Conservation (phyloP, 1,139 yeast genomes). For the Pichia kudriavzevii region DNA sequence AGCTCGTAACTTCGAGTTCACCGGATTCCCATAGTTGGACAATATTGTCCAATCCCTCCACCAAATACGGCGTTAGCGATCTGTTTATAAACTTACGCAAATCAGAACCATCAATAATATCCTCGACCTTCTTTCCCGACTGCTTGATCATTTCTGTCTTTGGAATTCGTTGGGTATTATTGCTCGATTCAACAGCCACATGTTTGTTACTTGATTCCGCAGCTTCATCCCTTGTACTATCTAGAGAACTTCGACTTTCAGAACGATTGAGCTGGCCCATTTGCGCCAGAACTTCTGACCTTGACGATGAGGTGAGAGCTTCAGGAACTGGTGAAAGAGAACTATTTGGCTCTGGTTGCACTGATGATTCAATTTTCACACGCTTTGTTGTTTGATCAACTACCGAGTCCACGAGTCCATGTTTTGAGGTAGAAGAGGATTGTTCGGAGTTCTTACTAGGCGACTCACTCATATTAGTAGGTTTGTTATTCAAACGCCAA, state of each 20-base stretch:
- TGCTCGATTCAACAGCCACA: too few relatives aligned
- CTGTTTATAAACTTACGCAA: constrained; percentile 71
- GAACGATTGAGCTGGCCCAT: neutral
- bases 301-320: constrained; percentile 4
- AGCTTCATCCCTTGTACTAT: too few relatives aligned
- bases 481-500: too few relatives aligned
- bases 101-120: constrained; percentile 74
- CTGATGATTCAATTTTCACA: neutral
- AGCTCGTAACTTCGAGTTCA: constrained; percentile 21
- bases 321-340: constrained; percentile 7
- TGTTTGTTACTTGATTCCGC: too few relatives aligned
- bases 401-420: too few relatives aligned
- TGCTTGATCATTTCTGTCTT: constrained; percentile 10
- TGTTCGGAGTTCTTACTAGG: too few relatives aligned
- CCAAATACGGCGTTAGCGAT: constrained; percentile 57
- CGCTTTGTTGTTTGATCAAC: too few relatives aligned
- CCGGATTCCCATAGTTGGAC: constrained; percentile 18
- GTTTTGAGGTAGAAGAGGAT: too few relatives aligned
- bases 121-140: constrained; percentile 24
- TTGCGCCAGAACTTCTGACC: constrained; percentile 6
- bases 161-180: constrained; percentile 9
- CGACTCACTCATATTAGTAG: too few relatives aligned
- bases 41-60: constrained; percentile 61
- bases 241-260: too few relatives aligned
- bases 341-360: neutral